Percentiles rank a stretch among this genome's conserved stretches.
These are phyloP conservation scores for Clohesyomyces aquaticus DNA, from an alignment of 495 filamentous ascomycete genomes.

Conservation along the genomic window DNA sequence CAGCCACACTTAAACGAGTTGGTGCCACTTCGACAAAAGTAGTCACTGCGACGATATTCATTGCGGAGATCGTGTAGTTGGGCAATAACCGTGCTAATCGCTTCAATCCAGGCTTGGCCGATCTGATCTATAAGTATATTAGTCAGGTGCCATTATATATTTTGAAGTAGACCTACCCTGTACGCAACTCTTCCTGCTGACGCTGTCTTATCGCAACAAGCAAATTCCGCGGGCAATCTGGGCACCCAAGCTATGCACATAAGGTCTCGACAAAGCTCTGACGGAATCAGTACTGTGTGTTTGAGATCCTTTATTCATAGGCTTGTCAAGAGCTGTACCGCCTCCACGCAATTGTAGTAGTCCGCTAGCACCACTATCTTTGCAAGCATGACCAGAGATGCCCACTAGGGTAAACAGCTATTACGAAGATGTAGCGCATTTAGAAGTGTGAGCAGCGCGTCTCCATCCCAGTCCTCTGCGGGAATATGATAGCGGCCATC, in stretches of 20 bases:
- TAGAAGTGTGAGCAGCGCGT: slow-evolving; percentile 54
- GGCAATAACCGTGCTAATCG: slow-evolving; percentile 6
- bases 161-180: background rate
- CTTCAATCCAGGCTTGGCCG: slow-evolving; percentile 6
- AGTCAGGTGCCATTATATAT: background rate
- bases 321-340: slow-evolving; percentile 49
- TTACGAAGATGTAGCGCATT: slow-evolving; percentile 56
- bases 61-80: slow-evolving; percentile 10
- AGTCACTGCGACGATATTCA: slow-evolving; percentile 4
- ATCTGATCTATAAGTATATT: background rate
- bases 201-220: slow-evolving; percentile 10
- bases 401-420: slow-evolving; percentile 47
- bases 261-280: slow-evolving; percentile 40
- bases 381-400: slow-evolving; percentile 54
- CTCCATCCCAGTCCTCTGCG: slow-evolving; percentile 48
- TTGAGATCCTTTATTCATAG: slow-evolving; percentile 51
- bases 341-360: slow-evolving; percentile 55
- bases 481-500: slow-evolving; percentile 53
- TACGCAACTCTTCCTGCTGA: slow-evolving; percentile 5
- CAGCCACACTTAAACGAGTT: background rate
- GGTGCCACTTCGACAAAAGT: background rate
- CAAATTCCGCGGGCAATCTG: slow-evolving; percentile 22
- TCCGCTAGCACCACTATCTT: slow-evolving; percentile 58
- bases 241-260: slow-evolving; percentile 51
- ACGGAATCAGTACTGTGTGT: slow-evolving; percentile 13